phyloP scores from a whole-genome alignment of 2,329 filamentous ascomycete species.

The Pseudogymnoascus sp. region DNA sequence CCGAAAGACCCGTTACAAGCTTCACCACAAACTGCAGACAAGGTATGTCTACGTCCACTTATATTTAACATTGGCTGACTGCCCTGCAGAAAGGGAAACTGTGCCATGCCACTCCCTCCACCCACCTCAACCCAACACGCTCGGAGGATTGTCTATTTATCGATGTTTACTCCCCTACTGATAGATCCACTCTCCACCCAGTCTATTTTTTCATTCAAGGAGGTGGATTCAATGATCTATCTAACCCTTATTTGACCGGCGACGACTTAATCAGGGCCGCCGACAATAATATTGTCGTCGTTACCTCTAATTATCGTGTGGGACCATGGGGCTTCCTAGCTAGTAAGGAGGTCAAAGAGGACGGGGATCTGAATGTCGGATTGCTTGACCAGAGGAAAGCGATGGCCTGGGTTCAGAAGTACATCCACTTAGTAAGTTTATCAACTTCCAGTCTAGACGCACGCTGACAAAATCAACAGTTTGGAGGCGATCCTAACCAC shows the following conservation, averaged over 20 bases:
- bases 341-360: slow-evolving; percentile 39
- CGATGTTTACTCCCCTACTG: slow-evolving; percentile 50
- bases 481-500: neutral
- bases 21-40: neutral
- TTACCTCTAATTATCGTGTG: slow-evolving; percentile 67
- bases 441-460: neutral
- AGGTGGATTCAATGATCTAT: slow-evolving; percentile 47
- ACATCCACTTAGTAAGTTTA: slow-evolving; percentile 41
- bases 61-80: neutral
- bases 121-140: slow-evolving; percentile 17
- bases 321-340: slow-evolving; percentile 65
- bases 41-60: neutral
- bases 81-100: neutral
- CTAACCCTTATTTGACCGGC: slow-evolving; percentile 26
- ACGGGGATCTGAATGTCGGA: slow-evolving; percentile 35
- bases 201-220: slow-evolving; percentile 53
- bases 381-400: slow-evolving; percentile 36
- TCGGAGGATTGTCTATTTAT: slow-evolving; percentile 62
- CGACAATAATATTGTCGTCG: slow-evolving; percentile 58
- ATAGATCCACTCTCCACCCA: slow-evolving; percentile 45
- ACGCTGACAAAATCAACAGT: neutral
- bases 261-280: slow-evolving; percentile 32
- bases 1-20: slow-evolving; percentile 49
- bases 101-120: neutral
- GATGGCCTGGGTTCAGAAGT: slow-evolving; percentile 34